phyloP scores from a whole-genome alignment of 225 moss, liverwort and hornwort genomes.

The Sphagnum tenellum region DNA sequence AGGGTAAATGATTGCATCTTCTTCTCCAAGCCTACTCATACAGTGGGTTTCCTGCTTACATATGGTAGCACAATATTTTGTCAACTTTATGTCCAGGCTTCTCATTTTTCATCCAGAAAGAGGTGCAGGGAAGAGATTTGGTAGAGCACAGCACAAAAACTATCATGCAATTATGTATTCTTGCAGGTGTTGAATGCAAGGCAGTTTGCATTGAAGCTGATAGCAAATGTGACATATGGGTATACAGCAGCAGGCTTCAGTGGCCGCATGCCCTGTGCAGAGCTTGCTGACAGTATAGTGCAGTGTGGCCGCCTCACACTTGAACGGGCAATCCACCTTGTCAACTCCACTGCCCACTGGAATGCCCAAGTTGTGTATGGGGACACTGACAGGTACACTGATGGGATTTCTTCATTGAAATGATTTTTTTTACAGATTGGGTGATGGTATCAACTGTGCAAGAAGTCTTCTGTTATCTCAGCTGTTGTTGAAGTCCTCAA shows the following conservation, averaged over 20 bases:
- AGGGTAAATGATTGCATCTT: constrained; percentile 31
- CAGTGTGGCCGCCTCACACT: constrained; percentile 92
- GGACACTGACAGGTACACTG: constrained; percentile 81
- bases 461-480: too few relatives aligned
- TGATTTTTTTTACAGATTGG: not conserved
- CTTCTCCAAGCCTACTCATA: too few relatives aligned
- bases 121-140: too few relatives aligned
- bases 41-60: too few relatives aligned
- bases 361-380: constrained; percentile 93
- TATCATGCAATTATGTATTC: not conserved
- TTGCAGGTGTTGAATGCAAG: constrained; percentile 88
- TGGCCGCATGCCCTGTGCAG: constrained; percentile 98
- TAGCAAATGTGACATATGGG: constrained; percentile 99
- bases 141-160: too few relatives aligned
- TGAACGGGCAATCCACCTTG: constrained; percentile 86
- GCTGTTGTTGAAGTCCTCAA: too few relatives aligned
- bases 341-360: constrained; percentile 74
- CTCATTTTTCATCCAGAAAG: too few relatives aligned
- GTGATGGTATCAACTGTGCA: too few relatives aligned
- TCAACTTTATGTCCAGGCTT: too few relatives aligned
- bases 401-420: too few relatives aligned
- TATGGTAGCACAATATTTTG: too few relatives aligned
- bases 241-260: constrained; percentile 98
- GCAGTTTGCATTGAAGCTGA: constrained; percentile 94
- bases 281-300: constrained; percentile 97